Base-by-base conservation (phyloP, 2,329 filamentous ascomycete species). In the Fusarium sp. region DNA sequence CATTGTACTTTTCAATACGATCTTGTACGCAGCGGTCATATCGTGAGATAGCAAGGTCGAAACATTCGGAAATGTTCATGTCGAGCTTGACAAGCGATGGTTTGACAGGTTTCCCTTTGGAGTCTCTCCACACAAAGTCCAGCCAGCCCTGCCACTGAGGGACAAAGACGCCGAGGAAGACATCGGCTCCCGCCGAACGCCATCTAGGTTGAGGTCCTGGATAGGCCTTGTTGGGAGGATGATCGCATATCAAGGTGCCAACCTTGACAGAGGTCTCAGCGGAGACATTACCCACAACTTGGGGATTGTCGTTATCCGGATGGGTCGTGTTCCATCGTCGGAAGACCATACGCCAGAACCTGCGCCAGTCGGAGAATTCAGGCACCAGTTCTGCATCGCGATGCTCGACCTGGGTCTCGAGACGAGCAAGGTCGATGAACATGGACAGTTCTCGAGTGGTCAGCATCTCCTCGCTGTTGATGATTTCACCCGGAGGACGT, bases 281-380 rank as follows among this genome's bases (percentile, higher is more conserved):
- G 16, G 29, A 18, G 16, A 56, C 22, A 15, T 38, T 27, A 6
- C 30, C 43, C 6, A 48, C n/a, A 1, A 34, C 34, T 5, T 13
- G 5, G 9, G 45, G 45, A 7, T 27, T 58, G 12, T 30, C 45
- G n/a, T 58, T 58, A 10, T 41, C 45, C 6, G 34, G 32, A 5
- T 56, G 41, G 22, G 44, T 58, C 16, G 32, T 51, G 20, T 58
- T 49, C 54, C 45, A 58, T n/a, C 20, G n/a, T 25, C 45, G 30
- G 20, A 58, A 58, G 11, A 43, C 34, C 45, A 52, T 48, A 9
- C 45, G 30, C 55, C 45, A 58, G 32, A 58, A 58, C 22, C 54
- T 49, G 10, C 32, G n/a, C 54, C 45, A 51, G 43, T 56, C 43
- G 10, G 22, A 13, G 10, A 27, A 20, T 12, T 24, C 27, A 22